Evolutionary conservation across 2,329 filamentous ascomycete genomes (phyloP).

Genomic region (Alternaria consortialis): DNA sequence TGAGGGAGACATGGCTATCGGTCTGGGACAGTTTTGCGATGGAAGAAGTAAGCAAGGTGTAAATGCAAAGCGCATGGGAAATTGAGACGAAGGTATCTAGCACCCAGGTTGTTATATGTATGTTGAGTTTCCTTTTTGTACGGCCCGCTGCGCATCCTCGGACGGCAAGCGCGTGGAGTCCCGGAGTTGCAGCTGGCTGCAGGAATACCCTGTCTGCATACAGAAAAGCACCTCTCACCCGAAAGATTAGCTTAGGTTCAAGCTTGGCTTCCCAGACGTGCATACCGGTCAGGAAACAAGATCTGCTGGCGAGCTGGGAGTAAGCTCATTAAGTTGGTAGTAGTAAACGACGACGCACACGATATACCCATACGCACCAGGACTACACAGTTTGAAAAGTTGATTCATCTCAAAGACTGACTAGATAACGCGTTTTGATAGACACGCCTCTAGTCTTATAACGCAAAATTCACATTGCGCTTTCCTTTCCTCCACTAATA

Average conservation of each 20-base stretch:
- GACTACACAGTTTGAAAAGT: not conserved
- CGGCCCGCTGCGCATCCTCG: not conserved
- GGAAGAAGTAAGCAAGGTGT: too few relatives aligned
- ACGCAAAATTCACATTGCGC: not conserved
- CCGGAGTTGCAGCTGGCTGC: constrained; percentile 20
- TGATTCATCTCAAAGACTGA: not conserved
- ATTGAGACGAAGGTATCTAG: not conserved
- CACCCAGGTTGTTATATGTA: not conserved
- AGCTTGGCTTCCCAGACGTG: not conserved
- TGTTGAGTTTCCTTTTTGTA: not conserved
- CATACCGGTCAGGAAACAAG: not conserved
- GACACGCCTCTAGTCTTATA: not conserved
- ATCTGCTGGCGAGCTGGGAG: not conserved
- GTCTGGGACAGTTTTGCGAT: not conserved
- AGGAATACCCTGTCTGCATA: not conserved
- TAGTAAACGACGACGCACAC: not conserved
- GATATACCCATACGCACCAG: not conserved
- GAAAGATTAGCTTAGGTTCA: not conserved
- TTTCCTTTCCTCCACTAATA: not conserved
- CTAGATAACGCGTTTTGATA: not conserved
- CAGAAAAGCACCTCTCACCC: not conserved
- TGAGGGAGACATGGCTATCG: not conserved
- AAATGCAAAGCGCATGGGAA: too few relatives aligned
- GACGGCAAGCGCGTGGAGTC: constrained; percentile 12
- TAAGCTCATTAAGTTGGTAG: not conserved